These are phyloP conservation scores for Chrysoporthe cubensis DNA, from an alignment of 2,329 filamentous ascomycete genomes.

Conservation along the genomic window DNA sequence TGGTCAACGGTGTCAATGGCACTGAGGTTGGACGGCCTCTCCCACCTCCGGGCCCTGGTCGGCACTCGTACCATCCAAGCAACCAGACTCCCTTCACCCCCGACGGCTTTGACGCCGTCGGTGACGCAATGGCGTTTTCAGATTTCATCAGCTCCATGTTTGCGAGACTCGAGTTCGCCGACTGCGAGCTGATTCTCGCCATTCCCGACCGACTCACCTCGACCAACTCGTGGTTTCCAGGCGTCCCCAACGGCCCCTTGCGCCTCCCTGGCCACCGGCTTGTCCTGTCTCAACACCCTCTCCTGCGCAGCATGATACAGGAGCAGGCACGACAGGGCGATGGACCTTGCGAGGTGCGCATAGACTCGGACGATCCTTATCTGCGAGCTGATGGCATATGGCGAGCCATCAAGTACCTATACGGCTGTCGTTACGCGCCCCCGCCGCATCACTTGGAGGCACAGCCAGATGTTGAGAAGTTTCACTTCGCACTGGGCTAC, in stretches of 20 bases:
- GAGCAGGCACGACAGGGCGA: slow-evolving; percentile 37
- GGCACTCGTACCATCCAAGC: slow-evolving; percentile 29
- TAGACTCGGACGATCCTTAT: slow-evolving; percentile 57
- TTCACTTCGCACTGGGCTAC: slow-evolving; percentile 65
- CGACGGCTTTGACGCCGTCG: slow-evolving; percentile 19
- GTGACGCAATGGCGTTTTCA: slow-evolving; percentile 24
- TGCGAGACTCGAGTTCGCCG: slow-evolving; percentile 44
- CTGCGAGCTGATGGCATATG: slow-evolving; percentile 60
- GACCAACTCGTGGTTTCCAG: slow-evolving; percentile 26
- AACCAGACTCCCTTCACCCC: slow-evolving; percentile 21
- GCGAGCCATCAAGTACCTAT: slow-evolving; percentile 60
- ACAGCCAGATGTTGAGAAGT: slow-evolving; percentile 32
- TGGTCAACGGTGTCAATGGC: slow-evolving; percentile 24
- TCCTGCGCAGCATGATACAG: slow-evolving; percentile 37
- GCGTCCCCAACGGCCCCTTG: slow-evolving; percentile 38
- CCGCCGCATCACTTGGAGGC: slow-evolving; percentile 23
- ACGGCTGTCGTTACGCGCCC: slow-evolving; percentile 49
- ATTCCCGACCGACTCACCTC: slow-evolving; percentile 39
- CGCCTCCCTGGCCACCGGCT: slow-evolving; percentile 59
- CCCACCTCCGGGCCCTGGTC: slow-evolving; percentile 34
- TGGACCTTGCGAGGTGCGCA: slow-evolving; percentile 42
- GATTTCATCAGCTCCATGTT: slow-evolving; percentile 35
- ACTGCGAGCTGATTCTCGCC: slow-evolving; percentile 47
- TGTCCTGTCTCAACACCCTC: slow-evolving; percentile 57
- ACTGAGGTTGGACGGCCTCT: slow-evolving; percentile 22